phyloP scores from a whole-genome alignment of 495 filamentous ascomycete species.

The Aspergillus affinis region DNA sequence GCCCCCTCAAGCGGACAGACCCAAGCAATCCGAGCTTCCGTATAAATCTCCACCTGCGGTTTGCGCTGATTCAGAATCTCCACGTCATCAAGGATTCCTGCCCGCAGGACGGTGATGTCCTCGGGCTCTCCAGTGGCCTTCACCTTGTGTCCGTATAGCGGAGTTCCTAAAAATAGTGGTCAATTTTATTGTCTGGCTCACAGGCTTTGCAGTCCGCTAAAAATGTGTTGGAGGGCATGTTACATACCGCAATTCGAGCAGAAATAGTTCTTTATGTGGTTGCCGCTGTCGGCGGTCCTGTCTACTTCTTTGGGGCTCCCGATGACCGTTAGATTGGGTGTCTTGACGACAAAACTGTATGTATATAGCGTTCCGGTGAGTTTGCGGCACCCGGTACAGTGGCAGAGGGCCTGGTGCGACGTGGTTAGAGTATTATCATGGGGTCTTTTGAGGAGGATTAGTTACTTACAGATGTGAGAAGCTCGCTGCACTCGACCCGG shows the following conservation, averaged over 20 bases:
- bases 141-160: conserved; percentile 30
- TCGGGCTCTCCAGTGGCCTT: conserved; percentile 18
- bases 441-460: not conserved
- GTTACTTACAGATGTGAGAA: conserved; percentile 26
- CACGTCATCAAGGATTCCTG: conserved; percentile 36
- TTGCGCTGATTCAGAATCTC: conserved; percentile 23
- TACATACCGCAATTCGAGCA: conserved; percentile 40
- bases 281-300: conserved; percentile 38
- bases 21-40: conserved; percentile 27
- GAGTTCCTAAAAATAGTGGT: conserved; percentile 29
- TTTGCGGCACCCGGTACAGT: conserved; percentile 43
- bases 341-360: conserved; percentile 30
- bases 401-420: conserved; percentile 32
- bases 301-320: conserved; percentile 33
- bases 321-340: conserved; percentile 23
- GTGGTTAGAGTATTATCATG: conserved; percentile 8
- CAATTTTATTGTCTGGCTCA: conserved; percentile 11
- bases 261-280: conserved; percentile 34
- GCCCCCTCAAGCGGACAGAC: conserved; percentile 29
- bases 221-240: too few relatives aligned
- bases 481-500: conserved; percentile 26
- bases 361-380: conserved; percentile 25
- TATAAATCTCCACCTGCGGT: conserved; percentile 34
- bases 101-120: conserved; percentile 29
- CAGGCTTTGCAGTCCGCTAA: too few relatives aligned